phyloP scores from a whole-genome alignment of 139 green algal species.

The Diplosphaera chodatii region DNA sequence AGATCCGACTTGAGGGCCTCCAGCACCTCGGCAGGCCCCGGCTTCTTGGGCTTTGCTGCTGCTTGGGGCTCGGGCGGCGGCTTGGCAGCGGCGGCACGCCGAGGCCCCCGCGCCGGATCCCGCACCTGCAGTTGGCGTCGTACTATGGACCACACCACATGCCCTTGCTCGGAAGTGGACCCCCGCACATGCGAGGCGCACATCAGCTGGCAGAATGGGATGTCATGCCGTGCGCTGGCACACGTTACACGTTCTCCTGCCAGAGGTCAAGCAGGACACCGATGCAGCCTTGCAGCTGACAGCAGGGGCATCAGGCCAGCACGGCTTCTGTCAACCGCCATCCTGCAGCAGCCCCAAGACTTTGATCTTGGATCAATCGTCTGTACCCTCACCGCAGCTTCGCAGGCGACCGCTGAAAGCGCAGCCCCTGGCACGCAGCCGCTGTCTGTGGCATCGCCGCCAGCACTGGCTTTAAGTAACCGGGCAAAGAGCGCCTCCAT shows the following conservation, averaged over 20 bases:
- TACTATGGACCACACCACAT: neutral
- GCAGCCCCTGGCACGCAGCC: neutral
- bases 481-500: slow-evolving; percentile 25
- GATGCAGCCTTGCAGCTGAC: too few species aligned
- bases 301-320: too few species aligned
- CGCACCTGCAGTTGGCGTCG: neutral
- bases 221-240: too few species aligned
- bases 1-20: neutral
- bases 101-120: neutral
- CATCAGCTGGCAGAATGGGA: too few species aligned
- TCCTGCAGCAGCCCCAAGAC: too few species aligned
- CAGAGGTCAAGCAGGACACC: too few species aligned
- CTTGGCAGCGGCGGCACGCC: neutral
- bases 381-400: neutral
- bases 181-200: too few species aligned
- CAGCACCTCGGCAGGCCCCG: neutral
- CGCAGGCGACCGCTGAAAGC: neutral
- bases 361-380: too few species aligned
- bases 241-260: too few species aligned
- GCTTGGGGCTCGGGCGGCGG: neutral
- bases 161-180: too few species aligned
- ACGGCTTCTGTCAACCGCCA: too few species aligned
- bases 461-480: neutral
- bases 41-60: neutral
- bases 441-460: neutral